Evolutionary conservation across 1,284 basidiomycete species (phyloP).

Genomic region (Rhodotorula sp.): DNA sequence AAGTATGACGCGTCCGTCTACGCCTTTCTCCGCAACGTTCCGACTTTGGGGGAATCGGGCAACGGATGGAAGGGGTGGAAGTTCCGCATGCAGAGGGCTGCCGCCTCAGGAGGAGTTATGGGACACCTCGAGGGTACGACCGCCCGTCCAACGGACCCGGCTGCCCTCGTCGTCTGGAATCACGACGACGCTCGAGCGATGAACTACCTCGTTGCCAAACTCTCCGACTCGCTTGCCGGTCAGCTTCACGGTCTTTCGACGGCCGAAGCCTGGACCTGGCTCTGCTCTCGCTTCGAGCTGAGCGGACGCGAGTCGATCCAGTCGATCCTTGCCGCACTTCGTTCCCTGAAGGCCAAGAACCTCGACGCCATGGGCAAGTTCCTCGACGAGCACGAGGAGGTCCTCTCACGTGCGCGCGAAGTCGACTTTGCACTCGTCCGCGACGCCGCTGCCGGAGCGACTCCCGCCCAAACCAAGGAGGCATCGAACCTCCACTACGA

Average conservation of each 20-base stretch:
- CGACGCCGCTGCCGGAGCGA: neutral
- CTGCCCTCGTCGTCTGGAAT: too few species aligned
- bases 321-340: neutral
- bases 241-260: neutral
- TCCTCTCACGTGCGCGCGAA: neutral
- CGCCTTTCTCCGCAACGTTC: neutral
- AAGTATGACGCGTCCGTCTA: neutral
- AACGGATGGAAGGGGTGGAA: neutral
- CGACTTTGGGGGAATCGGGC: neutral
- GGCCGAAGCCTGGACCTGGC: neutral
- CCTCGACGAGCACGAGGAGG: neutral
- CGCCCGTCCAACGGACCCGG: too few species aligned
- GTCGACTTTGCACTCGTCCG: neutral
- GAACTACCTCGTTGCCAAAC: neutral
- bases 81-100: neutral
- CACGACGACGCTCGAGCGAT: too few species aligned
- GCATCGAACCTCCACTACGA: neutral
- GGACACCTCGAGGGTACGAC: neutral
- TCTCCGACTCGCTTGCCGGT: neutral
- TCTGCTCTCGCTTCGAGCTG: neutral
- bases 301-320: neutral
- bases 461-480: neutral
- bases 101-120: neutral
- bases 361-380: neutral
- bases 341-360: too few species aligned